These are phyloP conservation scores for Taiwanofungus camphoratus DNA, from an alignment of 1,284 basidiomycete species.

Conservation along the genomic window DNA sequence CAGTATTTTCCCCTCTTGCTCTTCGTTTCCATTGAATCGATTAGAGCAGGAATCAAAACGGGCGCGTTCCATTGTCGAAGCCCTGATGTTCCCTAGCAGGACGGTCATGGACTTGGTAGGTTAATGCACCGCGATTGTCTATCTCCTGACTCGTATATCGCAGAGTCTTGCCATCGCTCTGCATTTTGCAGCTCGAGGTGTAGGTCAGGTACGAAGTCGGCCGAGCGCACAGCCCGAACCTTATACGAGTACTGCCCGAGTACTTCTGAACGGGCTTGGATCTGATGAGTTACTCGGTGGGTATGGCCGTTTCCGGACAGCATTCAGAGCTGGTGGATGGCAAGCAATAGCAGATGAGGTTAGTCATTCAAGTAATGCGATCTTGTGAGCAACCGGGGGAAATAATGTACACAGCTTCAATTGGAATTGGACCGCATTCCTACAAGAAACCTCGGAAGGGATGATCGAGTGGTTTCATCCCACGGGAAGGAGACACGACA, in stretches of 20 bases:
- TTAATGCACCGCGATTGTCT: background rate
- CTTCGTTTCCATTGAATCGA: slow-evolving; percentile 6
- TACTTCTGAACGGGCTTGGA: slow-evolving; percentile 88
- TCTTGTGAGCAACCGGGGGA: no score
- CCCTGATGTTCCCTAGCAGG: slow-evolving; percentile 74
- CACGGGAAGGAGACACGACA: slow-evolving; percentile 89
- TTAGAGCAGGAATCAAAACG: slow-evolving; percentile 55
- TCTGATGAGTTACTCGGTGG: slow-evolving; percentile 95
- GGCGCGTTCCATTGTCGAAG: slow-evolving; percentile 53
- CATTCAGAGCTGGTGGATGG: slow-evolving; percentile 68
- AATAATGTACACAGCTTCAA: slow-evolving; percentile 73
- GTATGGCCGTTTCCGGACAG: slow-evolving; percentile 85
- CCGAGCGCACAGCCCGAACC: slow-evolving; percentile 32
- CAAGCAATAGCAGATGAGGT: slow-evolving; percentile 77
- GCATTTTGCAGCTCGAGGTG: slow-evolving; percentile 86
- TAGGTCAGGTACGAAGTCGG: slow-evolving; percentile 46
- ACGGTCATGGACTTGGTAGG: slow-evolving; percentile 92
- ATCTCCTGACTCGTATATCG: slow-evolving; percentile 2
- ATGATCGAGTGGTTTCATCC: slow-evolving; percentile 87
- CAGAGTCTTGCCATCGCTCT: slow-evolving; percentile 89
- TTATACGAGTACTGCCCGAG: slow-evolving; percentile 75
- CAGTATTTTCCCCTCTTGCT: slow-evolving; percentile 18
- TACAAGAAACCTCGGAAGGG: slow-evolving; percentile 85
- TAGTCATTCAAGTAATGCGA: slow-evolving; percentile 10
- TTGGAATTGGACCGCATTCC: slow-evolving; percentile 91